Evolutionary conservation across 2,329 filamentous ascomycete species (phyloP), one percentile per base, ranked within the genome.

Genomic region (Verruconis gallopava): DNA sequence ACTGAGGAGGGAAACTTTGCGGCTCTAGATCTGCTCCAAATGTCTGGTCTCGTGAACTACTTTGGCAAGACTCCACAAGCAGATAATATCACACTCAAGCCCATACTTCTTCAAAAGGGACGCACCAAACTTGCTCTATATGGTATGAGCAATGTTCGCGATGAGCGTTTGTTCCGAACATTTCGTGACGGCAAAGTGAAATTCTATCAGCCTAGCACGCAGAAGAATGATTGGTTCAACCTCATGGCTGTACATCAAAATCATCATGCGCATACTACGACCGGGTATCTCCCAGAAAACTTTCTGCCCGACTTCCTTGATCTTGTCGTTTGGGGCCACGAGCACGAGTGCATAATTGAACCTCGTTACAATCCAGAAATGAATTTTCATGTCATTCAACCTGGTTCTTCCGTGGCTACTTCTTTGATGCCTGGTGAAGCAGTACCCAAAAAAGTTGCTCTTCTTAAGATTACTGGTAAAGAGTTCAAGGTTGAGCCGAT

Each of bases 181-280:
- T 98, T 96, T 56, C 71, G 86, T 44, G 89, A 96, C 56, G 79
- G 84, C 50, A 85, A 89, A 46, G 91, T 98, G 57, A 93, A 85
- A 53, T 98, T 94, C 71, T 95, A 85, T 55, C 79, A 81, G 17
- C 89, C 89, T 0, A 75, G 74, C 14, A 73, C 79, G 13, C 84
- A 94, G 50, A 81, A 81, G 54, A 67, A 75, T 14, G 86, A 96
- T 51, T 98, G 89, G 83, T 98, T 96, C 69, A 96, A 96, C 54
- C 61, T 98, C 45, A 79, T 98, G 65, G 81, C 84, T 28, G 84
- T 98, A 2, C 91, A 98, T 56, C 91, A 98, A 55, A 98, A 98
- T 51, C 91, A 96, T 54, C 78, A 91, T 53, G 85, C 88, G 0
- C 81, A 95, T 55, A 93, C 85, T 0, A 77, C 88, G 14, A 96